Evolutionary conservation across 805 yeast genomes (phyloP).

Genomic region (Geotrichum ghanense): DNA sequence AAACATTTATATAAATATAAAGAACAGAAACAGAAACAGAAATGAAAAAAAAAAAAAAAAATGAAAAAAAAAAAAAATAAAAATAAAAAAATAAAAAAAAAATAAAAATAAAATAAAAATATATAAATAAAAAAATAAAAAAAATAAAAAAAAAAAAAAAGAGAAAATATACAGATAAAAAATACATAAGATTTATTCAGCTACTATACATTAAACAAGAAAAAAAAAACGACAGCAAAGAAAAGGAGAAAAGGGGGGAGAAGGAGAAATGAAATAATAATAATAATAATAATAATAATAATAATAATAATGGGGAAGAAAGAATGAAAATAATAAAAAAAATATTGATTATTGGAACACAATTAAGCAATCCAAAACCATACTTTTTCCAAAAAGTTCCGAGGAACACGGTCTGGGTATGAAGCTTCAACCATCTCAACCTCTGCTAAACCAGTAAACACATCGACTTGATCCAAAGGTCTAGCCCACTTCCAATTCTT

Average conservation of each 20-base stretch:
- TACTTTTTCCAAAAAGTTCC: constrained; percentile 31
- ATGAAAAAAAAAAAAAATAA: no score
- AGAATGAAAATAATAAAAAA: neutral
- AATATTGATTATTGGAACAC: neutral
- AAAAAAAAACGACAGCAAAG: no score
- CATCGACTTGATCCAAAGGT: constrained; percentile 49
- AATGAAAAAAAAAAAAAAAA: no score
- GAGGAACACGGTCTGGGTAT: constrained; percentile 22
- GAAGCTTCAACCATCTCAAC: constrained; percentile 44
- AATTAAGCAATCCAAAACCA: constrained; percentile 40
- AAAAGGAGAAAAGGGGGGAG: no score
- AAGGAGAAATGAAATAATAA: neutral
- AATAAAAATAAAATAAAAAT: no score
- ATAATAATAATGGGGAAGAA: neutral
- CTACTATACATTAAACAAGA: neutral
- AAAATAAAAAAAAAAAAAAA: neutral
- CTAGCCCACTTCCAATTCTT: constrained; percentile 33
- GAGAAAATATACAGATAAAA: neutral
- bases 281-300: no score
- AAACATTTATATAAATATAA: no score
- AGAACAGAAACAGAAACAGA: neutral
- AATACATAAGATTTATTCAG: no score
- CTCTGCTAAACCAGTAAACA: constrained; percentile 43
- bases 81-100: neutral
- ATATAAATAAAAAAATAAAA: neutral